These are phyloP conservation scores for Fusarium bactridioides DNA, from an alignment of 2,329 filamentous ascomycete species.

Conservation along the genomic window DNA sequence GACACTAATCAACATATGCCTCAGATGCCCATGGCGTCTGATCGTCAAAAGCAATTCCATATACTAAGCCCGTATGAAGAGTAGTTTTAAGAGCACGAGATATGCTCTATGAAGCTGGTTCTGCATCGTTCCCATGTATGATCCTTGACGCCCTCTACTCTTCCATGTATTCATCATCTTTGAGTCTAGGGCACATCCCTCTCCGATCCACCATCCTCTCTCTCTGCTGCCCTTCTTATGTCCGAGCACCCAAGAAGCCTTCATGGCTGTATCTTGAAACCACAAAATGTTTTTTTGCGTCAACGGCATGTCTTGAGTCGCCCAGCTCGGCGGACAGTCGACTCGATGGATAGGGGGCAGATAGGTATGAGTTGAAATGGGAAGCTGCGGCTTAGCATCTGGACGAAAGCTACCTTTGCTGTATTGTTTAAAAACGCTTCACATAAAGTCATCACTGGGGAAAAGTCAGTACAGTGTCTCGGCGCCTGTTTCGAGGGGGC, in stretches of 20 bases:
- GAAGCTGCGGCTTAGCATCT: conserved; percentile 5
- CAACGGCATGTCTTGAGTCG: not conserved
- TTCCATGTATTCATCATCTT: not conserved
- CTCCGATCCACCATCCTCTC: conserved; percentile 4
- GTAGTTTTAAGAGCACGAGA: conserved; percentile 1
- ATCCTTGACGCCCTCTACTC: not conserved
- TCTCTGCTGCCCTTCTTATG: conserved; percentile 4
- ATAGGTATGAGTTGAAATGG: conserved; percentile 11
- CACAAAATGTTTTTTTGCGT: not conserved
- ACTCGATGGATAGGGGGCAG: conserved; percentile 3
- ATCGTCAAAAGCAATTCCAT: conserved; percentile 5
- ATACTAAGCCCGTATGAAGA: conserved; percentile 2
- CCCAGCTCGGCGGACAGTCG: not conserved
- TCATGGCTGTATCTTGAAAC: conserved; percentile 8
- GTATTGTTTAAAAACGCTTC: conserved; percentile 48
- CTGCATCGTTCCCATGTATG: conserved; percentile 7
- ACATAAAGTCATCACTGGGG: conserved; percentile 76
- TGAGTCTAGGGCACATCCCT: conserved; percentile 3
- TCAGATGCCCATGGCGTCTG: not conserved
- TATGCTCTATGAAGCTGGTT: not conserved
- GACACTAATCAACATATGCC: not conserved
- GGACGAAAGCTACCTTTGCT: conserved; percentile 10
- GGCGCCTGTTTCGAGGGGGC: not conserved
- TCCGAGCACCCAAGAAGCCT: conserved; percentile 4
- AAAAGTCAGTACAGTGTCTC: conserved; percentile 28